Percentiles rank a stretch among this genome's conserved stretches.
Evolutionary conservation across 2,329 filamentous ascomycete genomes (phyloP).

Genomic region (Sphaerostilbella broomeana): DNA sequence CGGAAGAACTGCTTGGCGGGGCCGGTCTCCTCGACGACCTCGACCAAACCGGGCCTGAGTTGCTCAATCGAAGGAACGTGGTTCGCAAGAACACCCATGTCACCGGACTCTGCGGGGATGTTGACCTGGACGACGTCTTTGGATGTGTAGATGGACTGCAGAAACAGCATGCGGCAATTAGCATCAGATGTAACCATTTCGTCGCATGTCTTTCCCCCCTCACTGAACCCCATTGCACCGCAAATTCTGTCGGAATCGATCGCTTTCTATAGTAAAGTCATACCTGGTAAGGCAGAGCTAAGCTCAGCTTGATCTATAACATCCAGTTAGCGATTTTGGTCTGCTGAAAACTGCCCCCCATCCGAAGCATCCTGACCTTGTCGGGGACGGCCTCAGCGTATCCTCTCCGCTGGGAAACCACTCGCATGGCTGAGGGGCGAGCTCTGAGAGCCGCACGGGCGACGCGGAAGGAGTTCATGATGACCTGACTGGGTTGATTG

Average conservation of each 20-base stretch:
- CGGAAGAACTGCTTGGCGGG: conserved; percentile 95
- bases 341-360: no score
- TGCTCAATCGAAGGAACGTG: conserved; percentile 99
- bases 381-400: conserved; percentile 85
- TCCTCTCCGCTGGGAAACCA: conserved; percentile 74
- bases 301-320: conserved; percentile 83
- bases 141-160: conserved; percentile 64
- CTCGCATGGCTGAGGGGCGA: conserved; percentile 68
- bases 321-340: conserved; percentile 11
- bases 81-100: conserved; percentile 99
- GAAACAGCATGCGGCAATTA: conserved; percentile 45
- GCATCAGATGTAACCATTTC: conserved; percentile 25
- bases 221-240: conserved; percentile 26
- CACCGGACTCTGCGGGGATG: conserved; percentile 93
- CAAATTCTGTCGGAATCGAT: conserved; percentile 18
- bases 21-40: conserved; percentile 90
- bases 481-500: conserved; percentile 46
- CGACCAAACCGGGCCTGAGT: conserved; percentile 91
- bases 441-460: conserved; percentile 83
- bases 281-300: conserved; percentile 98
- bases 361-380: conserved; percentile 51
- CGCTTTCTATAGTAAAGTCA: conserved; percentile 30
- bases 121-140: conserved; percentile 88
- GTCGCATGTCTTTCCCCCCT: conserved; percentile 17
- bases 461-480: conserved; percentile 92